Percentiles rank a stretch among this genome's conserved stretches.
Conservation (phyloP, 176 grass and related monocot species). For the Cocos nucifera region DNA sequence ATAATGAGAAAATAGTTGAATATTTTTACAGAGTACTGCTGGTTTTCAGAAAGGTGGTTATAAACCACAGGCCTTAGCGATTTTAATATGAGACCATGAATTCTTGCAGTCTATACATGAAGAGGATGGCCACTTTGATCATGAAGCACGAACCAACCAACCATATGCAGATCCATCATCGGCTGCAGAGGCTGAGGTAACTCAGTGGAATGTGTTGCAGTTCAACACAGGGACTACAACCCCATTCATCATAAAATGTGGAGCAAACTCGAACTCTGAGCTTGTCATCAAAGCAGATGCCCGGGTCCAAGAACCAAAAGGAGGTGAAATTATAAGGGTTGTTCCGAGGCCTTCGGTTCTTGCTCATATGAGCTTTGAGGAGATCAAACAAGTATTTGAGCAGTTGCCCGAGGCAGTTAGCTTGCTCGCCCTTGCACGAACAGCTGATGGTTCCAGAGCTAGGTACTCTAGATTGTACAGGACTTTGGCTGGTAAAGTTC, state of each 20-base stretch:
- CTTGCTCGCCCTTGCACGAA: conserved; percentile 85
- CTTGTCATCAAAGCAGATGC: conserved; percentile 82
- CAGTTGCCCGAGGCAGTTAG: conserved; percentile 90
- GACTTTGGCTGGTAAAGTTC: conserved; percentile 90
- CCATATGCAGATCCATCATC: conserved; percentile 36
- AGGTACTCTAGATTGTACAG: conserved; percentile 98
- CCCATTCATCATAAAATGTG: conserved; percentile 95
- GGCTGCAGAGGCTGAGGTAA: conserved; percentile 54
- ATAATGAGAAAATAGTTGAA: no score
- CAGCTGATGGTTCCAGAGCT: conserved; percentile 84
- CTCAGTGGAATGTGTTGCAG: conserved; percentile 92
- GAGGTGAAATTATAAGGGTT: conserved; percentile 69
- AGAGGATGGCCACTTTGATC: conserved; percentile 30
- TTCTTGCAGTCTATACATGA: conserved; percentile 61
- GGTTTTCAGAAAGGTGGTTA: no score
- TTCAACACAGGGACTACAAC: conserved; percentile 86
- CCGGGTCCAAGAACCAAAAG: conserved; percentile 77
- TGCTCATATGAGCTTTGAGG: conserved; percentile 74
- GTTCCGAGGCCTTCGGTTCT: conserved; percentile 80
- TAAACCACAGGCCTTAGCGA: not conserved
- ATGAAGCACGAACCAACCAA: conserved; percentile 26
- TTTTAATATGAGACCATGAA: conserved; percentile 19
- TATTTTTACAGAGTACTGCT: no score
- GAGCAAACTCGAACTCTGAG: conserved; percentile 78
- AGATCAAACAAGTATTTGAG: conserved; percentile 63